phyloP scores from a whole-genome alignment of 2,329 filamentous ascomycete species.

The Hyphodiscus sp. region DNA sequence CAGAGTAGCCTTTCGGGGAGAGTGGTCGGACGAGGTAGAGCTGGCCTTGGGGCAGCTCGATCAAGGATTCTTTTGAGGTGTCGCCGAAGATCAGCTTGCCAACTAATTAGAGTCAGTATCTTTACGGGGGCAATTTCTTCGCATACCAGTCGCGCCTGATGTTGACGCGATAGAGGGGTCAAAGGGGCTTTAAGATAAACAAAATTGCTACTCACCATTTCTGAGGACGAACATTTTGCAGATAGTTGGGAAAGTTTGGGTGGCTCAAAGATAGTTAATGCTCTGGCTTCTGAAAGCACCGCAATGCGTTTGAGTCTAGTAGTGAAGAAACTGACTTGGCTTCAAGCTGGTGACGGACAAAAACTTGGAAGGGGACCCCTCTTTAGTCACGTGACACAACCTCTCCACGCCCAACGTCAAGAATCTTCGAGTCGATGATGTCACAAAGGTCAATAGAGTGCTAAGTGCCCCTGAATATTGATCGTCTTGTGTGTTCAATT shows the following conservation, averaged over 20 bases:
- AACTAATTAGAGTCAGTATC: conserved; percentile 44
- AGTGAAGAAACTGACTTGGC: no score
- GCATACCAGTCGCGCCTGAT: conserved; percentile 3
- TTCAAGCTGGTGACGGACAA: no score
- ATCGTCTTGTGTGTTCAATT: no score
- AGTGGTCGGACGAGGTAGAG: conserved; percentile 93
- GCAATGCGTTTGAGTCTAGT: background rate
- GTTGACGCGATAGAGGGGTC: conserved; percentile 7
- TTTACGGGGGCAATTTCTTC: background rate
- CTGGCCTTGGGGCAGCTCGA: conserved; percentile 91
- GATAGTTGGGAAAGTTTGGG: background rate
- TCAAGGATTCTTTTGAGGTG: conserved; percentile 73
- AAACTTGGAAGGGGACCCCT: no score
- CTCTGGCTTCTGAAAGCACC: background rate
- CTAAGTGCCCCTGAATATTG: no score
- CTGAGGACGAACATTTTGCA: conserved; percentile 37
- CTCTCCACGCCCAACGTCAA: no score
- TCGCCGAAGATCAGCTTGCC: conserved; percentile 91
- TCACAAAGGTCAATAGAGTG: no score
- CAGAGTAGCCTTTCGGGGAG: conserved; percentile 95
- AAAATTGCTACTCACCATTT: conserved; percentile 32
- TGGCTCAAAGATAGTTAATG: background rate
- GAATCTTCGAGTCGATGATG: no score
- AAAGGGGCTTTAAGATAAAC: conserved; percentile 6
- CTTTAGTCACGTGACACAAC: no score